Evolutionary conservation across 352 stramenopile species (phyloP).

Genomic region (Phytophthora aleatoria): DNA sequence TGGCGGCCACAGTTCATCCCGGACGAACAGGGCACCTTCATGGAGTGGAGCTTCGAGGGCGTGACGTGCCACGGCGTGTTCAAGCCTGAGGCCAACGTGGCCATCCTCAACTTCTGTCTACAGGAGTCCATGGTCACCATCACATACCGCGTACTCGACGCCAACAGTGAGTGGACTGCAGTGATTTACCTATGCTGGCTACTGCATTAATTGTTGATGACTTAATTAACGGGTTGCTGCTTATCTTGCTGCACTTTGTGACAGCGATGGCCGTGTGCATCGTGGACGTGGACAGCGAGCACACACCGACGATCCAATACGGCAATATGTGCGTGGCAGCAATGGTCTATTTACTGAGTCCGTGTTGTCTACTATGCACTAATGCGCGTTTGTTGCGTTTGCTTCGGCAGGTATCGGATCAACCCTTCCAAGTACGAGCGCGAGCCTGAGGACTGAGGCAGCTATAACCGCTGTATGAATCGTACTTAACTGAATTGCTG

Average conservation of each 20-base stretch:
- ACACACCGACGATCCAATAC: slow-evolving; percentile 82
- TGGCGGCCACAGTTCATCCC: slow-evolving; percentile 65
- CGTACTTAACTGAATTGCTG: slow-evolving; percentile 31
- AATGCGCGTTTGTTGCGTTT: not conserved
- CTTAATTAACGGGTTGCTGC: not conserved
- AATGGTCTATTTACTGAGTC: not conserved
- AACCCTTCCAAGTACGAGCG: slow-evolving; percentile 73
- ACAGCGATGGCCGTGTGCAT: slow-evolving; percentile 85
- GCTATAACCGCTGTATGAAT: not conserved
- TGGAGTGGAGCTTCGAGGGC: slow-evolving; percentile 88
- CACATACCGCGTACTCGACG: slow-evolving; percentile 79
- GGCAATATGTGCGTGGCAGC: slow-evolving; percentile 71
- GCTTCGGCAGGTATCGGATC: slow-evolving; percentile 68
- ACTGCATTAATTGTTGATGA: not conserved
- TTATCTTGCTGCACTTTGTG: slow-evolving; percentile 2
- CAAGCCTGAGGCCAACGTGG: slow-evolving; percentile 78
- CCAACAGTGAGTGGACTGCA: slow-evolving; percentile 59
- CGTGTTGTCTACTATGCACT: not conserved
- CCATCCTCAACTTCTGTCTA: slow-evolving; percentile 85
- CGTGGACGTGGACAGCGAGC: slow-evolving; percentile 83
- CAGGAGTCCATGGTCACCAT: slow-evolving; percentile 88
- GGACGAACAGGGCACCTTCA: slow-evolving; percentile 77
- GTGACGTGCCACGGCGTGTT: slow-evolving; percentile 85
- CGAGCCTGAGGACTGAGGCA: slow-evolving; percentile 44
- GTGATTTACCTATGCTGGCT: not conserved